phyloP scores from a whole-genome alignment of 208 protist genomes.

The Wallacemonas sp. region DNA sequence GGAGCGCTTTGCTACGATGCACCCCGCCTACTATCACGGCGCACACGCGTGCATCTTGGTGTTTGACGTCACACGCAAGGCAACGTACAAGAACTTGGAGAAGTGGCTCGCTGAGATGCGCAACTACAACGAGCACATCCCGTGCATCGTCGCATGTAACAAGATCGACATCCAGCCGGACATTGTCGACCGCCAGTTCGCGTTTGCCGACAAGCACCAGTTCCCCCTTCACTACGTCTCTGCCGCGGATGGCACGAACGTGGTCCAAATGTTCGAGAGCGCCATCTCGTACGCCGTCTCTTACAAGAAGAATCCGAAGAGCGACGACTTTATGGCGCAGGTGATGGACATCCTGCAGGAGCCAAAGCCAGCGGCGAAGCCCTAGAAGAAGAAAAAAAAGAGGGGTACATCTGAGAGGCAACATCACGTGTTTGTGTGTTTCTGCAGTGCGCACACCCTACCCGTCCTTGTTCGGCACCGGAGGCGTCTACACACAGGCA shows the following conservation, averaged over 20 bases:
- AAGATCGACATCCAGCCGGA: constrained; percentile 94
- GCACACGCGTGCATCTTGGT: constrained; percentile 94
- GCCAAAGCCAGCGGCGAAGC: constrained; percentile 19
- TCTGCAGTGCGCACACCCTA: too few relatives aligned
- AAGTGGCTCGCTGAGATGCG: constrained; percentile 94
- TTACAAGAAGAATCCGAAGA: constrained; percentile 89
- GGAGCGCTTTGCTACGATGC: constrained; percentile 93
- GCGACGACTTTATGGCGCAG: constrained; percentile 87
- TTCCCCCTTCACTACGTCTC: constrained; percentile 94
- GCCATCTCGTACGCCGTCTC: constrained; percentile 75
- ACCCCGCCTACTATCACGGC: constrained; percentile 95
- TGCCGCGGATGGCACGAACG: constrained; percentile 94
- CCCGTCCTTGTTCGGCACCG: too few relatives aligned
- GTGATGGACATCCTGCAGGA: constrained; percentile 79
- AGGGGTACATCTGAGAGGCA: too few relatives aligned
- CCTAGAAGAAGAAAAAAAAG: constrained; percentile 37
- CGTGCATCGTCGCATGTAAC: constrained; percentile 94
- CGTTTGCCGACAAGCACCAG: constrained; percentile 92
- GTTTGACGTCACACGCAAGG: constrained; percentile 95
- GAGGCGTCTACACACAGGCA: too few relatives aligned
- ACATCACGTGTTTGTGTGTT: too few relatives aligned
- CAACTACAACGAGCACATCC: constrained; percentile 92
- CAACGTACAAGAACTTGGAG: constrained; percentile 96
- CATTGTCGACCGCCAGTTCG: constrained; percentile 90
- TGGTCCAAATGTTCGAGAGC: constrained; percentile 91